Evolutionary conservation across 305 asterid species (phyloP), one percentile per base, ranked within the genome.

Genomic region (Fraxinus xanthoxyloides): DNA sequence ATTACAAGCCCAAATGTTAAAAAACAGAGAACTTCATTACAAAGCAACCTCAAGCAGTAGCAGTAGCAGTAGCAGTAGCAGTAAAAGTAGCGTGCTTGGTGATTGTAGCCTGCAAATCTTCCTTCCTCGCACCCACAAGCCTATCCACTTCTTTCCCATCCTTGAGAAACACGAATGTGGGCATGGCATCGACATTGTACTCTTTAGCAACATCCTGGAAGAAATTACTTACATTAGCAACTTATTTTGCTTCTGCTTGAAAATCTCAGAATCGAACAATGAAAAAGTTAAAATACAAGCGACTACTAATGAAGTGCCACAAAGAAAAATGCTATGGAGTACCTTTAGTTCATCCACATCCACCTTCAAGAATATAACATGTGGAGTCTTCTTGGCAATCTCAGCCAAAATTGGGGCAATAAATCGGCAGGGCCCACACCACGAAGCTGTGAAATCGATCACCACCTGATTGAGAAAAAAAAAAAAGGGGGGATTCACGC

Each of bases 321-420:
- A 38, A 9, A 38, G 69, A 35, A 12, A 77, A 30, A 28, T 40
- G 36, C 35, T 36, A 24, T 76, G 17, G 24, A 0, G 1, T 79
- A 92, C 98, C 96, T 87, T 77, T 17, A 94, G 88, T 74, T 94
- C 99, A 77, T 95, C 98, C 2, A 95, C 95, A 74, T 95, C 99
- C 38, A 95, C 97, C 91, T 95, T 95, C 82, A 95, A 87, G 88
- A 94, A 93, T 1, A 89, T 81, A 46, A 87, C 91, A 0, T 40
- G 51, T 10, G 17, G 51, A 40, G 51, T 40, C 17, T 40, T 40
- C 51, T 10, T 40, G 3, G 51, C 51, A 40, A 40, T 40, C 51
- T 40, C 51, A 40, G 51, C 51, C 2, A 40, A 40, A 10, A 40
- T 2, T 40, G 51, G 51, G 51, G 51, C 2, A 40, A 40, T 40